These are phyloP conservation scores for Pyrus hybrid DNA, from an alignment of 331 rosid species.

Conservation along the genomic window DNA sequence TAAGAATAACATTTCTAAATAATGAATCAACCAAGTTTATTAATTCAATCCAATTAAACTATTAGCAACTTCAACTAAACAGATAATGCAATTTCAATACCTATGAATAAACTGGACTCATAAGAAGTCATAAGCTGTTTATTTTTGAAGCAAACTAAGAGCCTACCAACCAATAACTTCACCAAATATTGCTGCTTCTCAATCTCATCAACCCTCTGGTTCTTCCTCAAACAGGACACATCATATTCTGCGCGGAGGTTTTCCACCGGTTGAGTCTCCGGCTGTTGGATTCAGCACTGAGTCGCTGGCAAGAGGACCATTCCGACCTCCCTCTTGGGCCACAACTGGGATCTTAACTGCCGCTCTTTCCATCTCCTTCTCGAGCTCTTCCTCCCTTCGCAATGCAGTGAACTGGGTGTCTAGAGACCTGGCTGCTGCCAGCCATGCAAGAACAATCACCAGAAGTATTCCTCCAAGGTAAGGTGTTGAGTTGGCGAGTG, in stretches of 20 bases:
- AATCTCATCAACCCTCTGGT: constrained; percentile 24
- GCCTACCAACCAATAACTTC: constrained; percentile 34
- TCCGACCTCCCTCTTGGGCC: constrained; percentile 42
- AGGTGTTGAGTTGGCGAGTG: constrained; percentile 93
- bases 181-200: constrained; percentile 16
- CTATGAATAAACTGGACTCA: neutral
- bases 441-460: constrained; percentile 76
- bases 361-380: constrained; percentile 84
- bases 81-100: neutral
- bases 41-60: neutral
- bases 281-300: constrained; percentile 31
- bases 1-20: too few species aligned
- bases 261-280: constrained; percentile 52
- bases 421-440: constrained; percentile 73
- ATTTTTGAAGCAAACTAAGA: constrained; percentile 20
- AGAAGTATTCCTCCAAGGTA: constrained; percentile 80
- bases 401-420: constrained; percentile 70
- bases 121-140: constrained; percentile 20
- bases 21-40: neutral
- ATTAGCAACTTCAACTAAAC: neutral
- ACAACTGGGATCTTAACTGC: constrained; percentile 79
- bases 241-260: constrained; percentile 37
- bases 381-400: constrained; percentile 83
- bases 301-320: constrained; percentile 38
- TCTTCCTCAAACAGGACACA: constrained; percentile 12